A percentile compares a stretch with the other conserved stretches of the same genome.
These are phyloP conservation scores for Rosa persica DNA, from an alignment of 306 rosid genomes.

Conservation along the genomic window DNA sequence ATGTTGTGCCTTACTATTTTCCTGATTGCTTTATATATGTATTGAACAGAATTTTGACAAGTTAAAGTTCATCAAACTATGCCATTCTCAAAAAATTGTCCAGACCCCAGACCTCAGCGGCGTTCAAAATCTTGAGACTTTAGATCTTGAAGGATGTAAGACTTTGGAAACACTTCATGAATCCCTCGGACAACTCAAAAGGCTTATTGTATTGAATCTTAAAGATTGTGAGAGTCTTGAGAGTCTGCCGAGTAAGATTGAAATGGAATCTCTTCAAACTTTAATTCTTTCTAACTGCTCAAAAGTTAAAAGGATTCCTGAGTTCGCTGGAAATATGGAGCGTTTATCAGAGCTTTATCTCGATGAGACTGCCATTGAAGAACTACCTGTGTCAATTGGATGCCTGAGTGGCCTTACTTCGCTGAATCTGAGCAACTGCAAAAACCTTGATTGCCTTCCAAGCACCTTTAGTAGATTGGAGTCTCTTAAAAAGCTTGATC, in stretches of 20 bases:
- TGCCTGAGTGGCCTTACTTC: neutral
- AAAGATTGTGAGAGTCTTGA: neutral
- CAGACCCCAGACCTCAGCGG: neutral
- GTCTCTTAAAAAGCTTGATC: conserved; percentile 1
- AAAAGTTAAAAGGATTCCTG: neutral
- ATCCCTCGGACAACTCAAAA: neutral
- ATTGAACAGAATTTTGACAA: neutral
- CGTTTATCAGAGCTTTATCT: neutral
- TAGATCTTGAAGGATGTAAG: neutral
- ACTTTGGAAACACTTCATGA: neutral
- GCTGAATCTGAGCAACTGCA: conserved; percentile 6
- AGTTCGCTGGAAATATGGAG: neutral
- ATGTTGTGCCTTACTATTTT: too few species aligned
- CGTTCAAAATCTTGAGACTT: neutral
- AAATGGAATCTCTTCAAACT: neutral
- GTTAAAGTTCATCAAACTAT: neutral
- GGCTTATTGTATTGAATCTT: neutral
- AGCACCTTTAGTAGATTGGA: neutral
- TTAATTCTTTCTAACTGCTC: neutral
- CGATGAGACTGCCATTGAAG: neutral
- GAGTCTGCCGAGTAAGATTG: neutral
- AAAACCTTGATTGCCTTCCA: neutral
- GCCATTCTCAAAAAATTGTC: neutral
- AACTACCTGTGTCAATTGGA: neutral
- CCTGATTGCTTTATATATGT: too few species aligned